A percentile compares a stretch with the other conserved stretches of the same genome.
Evolutionary conservation across 2,329 filamentous ascomycete genomes (phyloP).

Genomic region (Ceratocystis lukuohia): DNA sequence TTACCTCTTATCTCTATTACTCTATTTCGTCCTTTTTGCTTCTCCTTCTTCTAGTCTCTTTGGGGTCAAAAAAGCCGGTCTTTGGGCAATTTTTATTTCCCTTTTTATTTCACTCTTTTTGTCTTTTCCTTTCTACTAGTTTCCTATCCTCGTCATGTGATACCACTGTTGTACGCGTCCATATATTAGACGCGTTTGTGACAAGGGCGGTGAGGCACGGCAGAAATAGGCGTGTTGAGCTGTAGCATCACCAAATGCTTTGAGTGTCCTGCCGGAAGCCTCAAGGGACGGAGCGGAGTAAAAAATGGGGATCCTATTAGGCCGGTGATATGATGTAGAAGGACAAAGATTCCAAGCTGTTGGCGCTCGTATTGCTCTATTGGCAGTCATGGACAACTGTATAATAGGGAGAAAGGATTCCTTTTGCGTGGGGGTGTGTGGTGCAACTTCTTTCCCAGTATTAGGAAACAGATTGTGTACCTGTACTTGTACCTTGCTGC

Average conservation of each 20-base stretch:
- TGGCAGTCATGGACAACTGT: too few relatives aligned
- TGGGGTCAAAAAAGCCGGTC: conserved; percentile 4
- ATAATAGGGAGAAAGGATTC: too few relatives aligned
- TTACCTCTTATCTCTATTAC: background rate
- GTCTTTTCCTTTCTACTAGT: background rate
- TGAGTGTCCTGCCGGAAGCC: too few relatives aligned
- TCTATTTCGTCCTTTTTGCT: background rate
- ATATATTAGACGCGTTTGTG: background rate
- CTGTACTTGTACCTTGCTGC: background rate
- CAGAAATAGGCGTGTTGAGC: background rate
- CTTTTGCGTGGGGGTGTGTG: too few relatives aligned
- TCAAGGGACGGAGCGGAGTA: too few relatives aligned
- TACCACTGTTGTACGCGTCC: background rate
- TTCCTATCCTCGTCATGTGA: background rate
- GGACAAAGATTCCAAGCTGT: too few relatives aligned
- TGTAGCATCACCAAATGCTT: background rate
- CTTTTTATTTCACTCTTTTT: background rate
- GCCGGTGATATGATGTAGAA: too few relatives aligned
- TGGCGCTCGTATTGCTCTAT: too few relatives aligned
- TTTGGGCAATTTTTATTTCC: background rate
- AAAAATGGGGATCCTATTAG: too few relatives aligned
- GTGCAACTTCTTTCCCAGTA: too few relatives aligned
- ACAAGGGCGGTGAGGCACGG: background rate
- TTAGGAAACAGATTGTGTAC: too few relatives aligned
- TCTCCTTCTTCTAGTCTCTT: background rate